phyloP scores from a whole-genome alignment of 2,329 filamentous ascomycete species.

The Trichoderma guizhouense region DNA sequence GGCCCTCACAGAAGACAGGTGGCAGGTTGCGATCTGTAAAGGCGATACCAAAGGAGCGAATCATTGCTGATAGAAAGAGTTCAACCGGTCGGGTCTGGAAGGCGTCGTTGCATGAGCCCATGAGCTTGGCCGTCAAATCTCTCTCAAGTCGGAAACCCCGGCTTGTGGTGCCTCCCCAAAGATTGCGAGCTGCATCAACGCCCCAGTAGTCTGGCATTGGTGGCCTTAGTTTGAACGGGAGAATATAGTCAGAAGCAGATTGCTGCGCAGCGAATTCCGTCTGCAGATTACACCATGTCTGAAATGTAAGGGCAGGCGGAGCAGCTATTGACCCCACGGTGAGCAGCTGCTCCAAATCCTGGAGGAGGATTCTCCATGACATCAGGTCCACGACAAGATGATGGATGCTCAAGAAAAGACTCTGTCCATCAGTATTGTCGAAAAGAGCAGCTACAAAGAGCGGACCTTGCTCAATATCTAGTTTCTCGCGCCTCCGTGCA shows the following conservation, averaged over 20 bases:
- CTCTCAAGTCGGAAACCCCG: no score
- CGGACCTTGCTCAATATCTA: slow-evolving; percentile 1
- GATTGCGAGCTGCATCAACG: background rate
- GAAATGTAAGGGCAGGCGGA: no score
- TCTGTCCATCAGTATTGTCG: background rate
- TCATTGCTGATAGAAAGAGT: slow-evolving; percentile 24
- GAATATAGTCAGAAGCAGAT: no score
- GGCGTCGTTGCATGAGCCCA: background rate
- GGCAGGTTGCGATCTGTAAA: slow-evolving; percentile 30
- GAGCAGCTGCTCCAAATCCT: slow-evolving; percentile 18
- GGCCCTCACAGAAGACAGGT: slow-evolving; percentile 30
- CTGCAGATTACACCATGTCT: background rate
- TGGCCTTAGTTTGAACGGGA: no score
- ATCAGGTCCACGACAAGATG: slow-evolving; percentile 22
- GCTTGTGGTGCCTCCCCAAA: no score
- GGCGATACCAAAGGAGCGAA: slow-evolving; percentile 23
- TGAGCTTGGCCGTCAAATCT: no score
- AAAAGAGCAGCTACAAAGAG: slow-evolving; percentile 1
- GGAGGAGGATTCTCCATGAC: slow-evolving; percentile 20
- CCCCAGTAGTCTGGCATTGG: background rate
- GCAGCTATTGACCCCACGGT: background rate
- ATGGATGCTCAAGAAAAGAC: slow-evolving; percentile 11
- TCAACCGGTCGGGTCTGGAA: slow-evolving; percentile 19
- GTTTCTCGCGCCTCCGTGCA: background rate
- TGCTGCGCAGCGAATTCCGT: background rate